Evolutionary conservation across 495 filamentous ascomycete species (phyloP).

Genomic region (Tuber microsphaerosporum): DNA sequence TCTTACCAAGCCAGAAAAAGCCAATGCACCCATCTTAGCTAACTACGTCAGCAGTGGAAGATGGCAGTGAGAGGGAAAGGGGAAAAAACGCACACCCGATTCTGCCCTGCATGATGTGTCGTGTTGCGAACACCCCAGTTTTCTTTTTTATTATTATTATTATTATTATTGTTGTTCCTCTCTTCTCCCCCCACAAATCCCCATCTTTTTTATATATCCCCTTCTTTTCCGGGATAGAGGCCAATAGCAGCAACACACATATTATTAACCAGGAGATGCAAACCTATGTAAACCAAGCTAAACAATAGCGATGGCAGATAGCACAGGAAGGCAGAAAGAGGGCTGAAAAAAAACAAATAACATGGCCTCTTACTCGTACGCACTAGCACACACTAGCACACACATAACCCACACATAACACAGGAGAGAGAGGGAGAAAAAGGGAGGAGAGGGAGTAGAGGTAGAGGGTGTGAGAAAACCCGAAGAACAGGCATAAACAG

Average conservation of each 20-base stretch:
- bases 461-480: background rate
- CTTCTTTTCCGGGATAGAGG: background rate
- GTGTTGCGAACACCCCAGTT: background rate
- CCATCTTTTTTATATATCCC: background rate
- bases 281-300: background rate
- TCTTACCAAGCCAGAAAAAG: background rate
- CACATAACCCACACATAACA: background rate
- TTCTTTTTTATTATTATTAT: background rate
- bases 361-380: background rate
- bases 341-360: conserved; percentile 1
- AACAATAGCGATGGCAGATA: background rate
- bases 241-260: background rate
- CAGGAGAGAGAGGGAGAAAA: background rate
- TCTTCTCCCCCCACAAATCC: background rate
- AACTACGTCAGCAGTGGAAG: background rate
- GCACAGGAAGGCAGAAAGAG: background rate
- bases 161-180: background rate
- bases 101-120: background rate
- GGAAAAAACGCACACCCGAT: background rate
- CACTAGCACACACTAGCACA: background rate
- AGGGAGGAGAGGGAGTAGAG: background rate
- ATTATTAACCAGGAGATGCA: background rate
- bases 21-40: background rate
- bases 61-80: background rate
- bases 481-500: background rate